Evolutionary conservation across 2,329 filamentous ascomycete species (phyloP).

Genomic region (Huntiella bhutanensis): DNA sequence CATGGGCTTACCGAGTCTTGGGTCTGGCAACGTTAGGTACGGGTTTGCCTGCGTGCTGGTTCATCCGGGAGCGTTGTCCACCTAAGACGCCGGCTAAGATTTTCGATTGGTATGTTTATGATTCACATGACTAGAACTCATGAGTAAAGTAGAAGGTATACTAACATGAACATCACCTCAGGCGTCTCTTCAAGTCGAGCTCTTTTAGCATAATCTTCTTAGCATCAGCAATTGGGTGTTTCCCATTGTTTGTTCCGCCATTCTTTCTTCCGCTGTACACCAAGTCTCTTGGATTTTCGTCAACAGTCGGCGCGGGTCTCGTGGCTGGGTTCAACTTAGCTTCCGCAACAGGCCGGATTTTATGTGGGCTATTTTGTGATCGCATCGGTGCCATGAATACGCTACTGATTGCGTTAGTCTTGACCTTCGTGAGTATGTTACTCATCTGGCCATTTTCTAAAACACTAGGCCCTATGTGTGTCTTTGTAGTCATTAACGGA

Average conservation of each 20-base stretch:
- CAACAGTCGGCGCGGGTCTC: constrained; percentile 33
- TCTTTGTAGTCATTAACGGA: constrained; percentile 42
- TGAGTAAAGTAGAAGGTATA: neutral
- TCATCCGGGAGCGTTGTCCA: constrained; percentile 28
- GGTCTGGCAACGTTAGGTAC: constrained; percentile 33
- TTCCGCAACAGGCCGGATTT: constrained; percentile 37
- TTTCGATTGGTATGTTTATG: constrained; percentile 27
- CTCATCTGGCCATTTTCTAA: constrained; percentile 41
- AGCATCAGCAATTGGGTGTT: constrained; percentile 35
- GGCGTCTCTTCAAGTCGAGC: constrained; percentile 31
- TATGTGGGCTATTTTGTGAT: constrained; percentile 35
- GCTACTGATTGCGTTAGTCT: constrained; percentile 28
- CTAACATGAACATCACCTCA: constrained; percentile 13
- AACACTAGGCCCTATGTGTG: constrained; percentile 31
- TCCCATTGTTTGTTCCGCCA: constrained; percentile 40
- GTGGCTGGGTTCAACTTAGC: constrained; percentile 43
- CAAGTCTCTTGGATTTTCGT: constrained; percentile 32
- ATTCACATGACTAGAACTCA: too few relatives aligned
- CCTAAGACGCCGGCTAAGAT: constrained; percentile 22
- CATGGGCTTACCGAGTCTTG: constrained; percentile 34
- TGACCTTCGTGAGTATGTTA: constrained; percentile 39
- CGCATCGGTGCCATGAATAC: constrained; percentile 35
- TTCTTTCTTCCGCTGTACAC: constrained; percentile 42
- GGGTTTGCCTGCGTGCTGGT: constrained; percentile 33
- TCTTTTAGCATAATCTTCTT: constrained; percentile 34